Evolutionary conservation across 139 green algal species (phyloP).

Genomic region (Yamagishiella unicocca): DNA sequence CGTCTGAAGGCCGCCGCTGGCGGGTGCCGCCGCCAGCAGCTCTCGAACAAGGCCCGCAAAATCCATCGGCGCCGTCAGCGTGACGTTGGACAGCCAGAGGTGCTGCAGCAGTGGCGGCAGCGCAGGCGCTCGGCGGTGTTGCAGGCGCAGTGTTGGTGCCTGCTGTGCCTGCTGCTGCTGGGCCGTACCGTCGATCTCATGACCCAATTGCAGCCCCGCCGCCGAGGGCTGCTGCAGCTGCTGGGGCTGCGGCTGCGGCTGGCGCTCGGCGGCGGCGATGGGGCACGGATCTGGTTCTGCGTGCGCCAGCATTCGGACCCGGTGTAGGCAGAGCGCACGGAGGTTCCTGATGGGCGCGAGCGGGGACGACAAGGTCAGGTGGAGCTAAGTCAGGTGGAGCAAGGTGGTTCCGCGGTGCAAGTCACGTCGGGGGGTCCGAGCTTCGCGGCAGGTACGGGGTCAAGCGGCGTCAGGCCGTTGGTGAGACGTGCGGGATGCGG

Average conservation of each 20-base stretch:
- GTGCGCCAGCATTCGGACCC: background rate
- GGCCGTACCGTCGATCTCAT: background rate
- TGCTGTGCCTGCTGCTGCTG: background rate
- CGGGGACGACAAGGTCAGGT: too few species aligned
- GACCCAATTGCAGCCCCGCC: too few species aligned
- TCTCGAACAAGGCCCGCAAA: background rate
- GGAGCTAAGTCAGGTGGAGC: too few species aligned
- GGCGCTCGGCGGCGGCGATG: background rate
- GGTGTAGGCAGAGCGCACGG: constrained; percentile 27
- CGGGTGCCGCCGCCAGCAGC: background rate
- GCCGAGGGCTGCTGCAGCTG: background rate
- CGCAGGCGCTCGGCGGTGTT: background rate
- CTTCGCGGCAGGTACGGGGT: too few species aligned
- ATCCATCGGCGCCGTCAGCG: background rate
- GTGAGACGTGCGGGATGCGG: too few species aligned
- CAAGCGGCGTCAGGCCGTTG: too few species aligned
- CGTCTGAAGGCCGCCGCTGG: constrained; percentile 24
- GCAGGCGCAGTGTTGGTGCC: background rate
- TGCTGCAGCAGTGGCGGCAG: constrained; percentile 38
- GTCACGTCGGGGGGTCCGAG: too few species aligned
- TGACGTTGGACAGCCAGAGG: constrained; percentile 42
- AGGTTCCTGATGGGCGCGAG: too few species aligned
- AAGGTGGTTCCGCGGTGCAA: too few species aligned
- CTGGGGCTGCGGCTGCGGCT: background rate
- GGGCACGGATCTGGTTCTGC: background rate